These are phyloP conservation scores for Coniochaeta hoffmannii DNA, from an alignment of 2,329 filamentous ascomycete genomes.

Conservation along the genomic window DNA sequence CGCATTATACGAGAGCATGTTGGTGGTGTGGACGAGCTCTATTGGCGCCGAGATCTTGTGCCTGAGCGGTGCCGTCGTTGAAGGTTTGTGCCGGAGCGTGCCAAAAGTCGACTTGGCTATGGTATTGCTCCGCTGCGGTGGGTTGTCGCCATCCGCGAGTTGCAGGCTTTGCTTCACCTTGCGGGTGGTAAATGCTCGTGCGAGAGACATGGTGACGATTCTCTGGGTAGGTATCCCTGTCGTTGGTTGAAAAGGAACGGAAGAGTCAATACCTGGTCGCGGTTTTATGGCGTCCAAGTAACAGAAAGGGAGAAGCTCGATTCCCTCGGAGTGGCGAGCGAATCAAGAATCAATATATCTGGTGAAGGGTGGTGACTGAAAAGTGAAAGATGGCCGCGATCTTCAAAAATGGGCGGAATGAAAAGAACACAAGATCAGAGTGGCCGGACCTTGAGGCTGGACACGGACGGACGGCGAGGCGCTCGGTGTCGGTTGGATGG, in stretches of 20 bases:
- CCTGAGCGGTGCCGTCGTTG: constrained; percentile 68
- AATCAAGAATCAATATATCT: not conserved
- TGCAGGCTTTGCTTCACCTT: constrained; percentile 51
- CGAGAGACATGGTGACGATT: constrained; percentile 31
- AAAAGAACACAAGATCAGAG: constrained; percentile 1
- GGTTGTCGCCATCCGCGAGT: constrained; percentile 30
- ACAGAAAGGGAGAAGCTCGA: not conserved
- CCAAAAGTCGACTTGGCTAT: constrained; percentile 37
- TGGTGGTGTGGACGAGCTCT: constrained; percentile 86
- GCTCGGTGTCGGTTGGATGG: not conserved
- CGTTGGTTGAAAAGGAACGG: constrained; percentile 50
- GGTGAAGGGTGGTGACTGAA: not conserved
- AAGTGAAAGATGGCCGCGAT: not conserved
- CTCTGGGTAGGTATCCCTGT: constrained; percentile 28
- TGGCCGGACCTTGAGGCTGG: not conserved
- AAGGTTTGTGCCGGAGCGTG: constrained; percentile 67
- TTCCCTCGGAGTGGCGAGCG: not conserved
- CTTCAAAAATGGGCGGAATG: not conserved
- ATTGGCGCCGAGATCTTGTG: constrained; percentile 81
- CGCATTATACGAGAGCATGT: constrained; percentile 91
- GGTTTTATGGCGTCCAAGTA: not conserved
- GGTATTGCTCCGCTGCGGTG: constrained; percentile 43
- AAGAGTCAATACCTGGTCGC: not conserved
- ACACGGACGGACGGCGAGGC: not conserved
- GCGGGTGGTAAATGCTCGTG: constrained; percentile 65